Evolutionary conservation across 2,329 filamentous ascomycete species (phyloP), one percentile per base, ranked within the genome.

Genomic region (Colletotrichum sp.): DNA sequence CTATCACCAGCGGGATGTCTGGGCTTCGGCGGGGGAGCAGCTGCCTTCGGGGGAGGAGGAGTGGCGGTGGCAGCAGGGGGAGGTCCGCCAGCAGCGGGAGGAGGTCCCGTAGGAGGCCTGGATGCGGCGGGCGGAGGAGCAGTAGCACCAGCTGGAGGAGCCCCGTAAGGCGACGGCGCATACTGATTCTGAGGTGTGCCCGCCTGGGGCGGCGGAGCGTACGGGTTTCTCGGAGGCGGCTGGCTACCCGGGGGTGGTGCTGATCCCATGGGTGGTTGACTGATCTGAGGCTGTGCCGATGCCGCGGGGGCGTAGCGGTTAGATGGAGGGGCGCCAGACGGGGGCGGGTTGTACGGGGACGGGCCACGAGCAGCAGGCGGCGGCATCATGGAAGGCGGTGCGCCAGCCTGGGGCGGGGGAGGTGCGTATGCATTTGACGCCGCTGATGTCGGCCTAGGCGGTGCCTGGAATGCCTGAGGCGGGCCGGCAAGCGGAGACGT

Each of bases 331-430:
- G 91, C 88, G 21, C 88, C 90, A 34, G 93, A 87, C 8, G 95
- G 94, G 70, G 96, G 94, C 48, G 94, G 91, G 80, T 96, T 95
- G 84, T 98, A 98, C 8, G 96, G 96, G 30, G 96, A 98, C 6
- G 94, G 90, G 32, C 94, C 95, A 78, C 95, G 93, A 67, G 95
- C 90, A 24, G 91, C 90, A 56, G 92, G 89, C 60, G 90, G 90
- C 68, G 84, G 79, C 75, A 81, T 77, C 4, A 85, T 82, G 56
- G 85, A 79, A 62, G 81, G 80, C 32, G 18, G 80, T 79, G 65
- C 79, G 62, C 30, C 82, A 76, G 55, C 80, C 77, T 76, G 80
- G 13, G 89, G 85, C 8, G 89, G 86, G 68, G 91, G 87, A 56
- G 93, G 93, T 12, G 92, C 91, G 79, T 96, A 95, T 4, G 90